A percentile compares a stretch with the other conserved stretches of the same genome.
Conservation (phyloP, 2,329 filamentous ascomycete species). For the Aspergillus floridensis region DNA sequence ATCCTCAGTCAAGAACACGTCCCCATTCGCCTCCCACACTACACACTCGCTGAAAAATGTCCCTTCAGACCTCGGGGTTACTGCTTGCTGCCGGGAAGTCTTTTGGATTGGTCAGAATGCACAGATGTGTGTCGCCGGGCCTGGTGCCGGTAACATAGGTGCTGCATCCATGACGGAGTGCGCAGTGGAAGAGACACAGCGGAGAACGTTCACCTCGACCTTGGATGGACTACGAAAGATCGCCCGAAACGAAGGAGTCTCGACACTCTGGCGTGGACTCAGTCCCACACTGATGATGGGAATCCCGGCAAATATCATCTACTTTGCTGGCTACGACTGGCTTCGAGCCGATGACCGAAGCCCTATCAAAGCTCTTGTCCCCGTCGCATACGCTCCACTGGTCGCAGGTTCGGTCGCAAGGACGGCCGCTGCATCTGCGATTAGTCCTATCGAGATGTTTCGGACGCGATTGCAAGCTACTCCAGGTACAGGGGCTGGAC, state of each 20-base stretch:
- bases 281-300: constrained; percentile 95
- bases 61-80: constrained; percentile 83
- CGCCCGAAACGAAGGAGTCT: constrained; percentile 82
- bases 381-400: constrained; percentile 74
- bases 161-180: constrained; percentile 61
- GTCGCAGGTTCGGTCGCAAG: constrained; percentile 76
- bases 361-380: constrained; percentile 63
- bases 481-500: constrained; percentile 55
- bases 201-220: constrained; percentile 82
- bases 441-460: constrained; percentile 92
- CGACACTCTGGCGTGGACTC: constrained; percentile 85
- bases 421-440: constrained; percentile 74
- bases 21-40: constrained; percentile 53
- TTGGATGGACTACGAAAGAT: constrained; percentile 93
- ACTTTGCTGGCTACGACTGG: constrained; percentile 98
- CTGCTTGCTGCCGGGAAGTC: constrained; percentile 91
- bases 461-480: constrained; percentile 87
- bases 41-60: constrained; percentile 61
- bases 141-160: constrained; percentile 39
- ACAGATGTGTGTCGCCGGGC: constrained; percentile 73
- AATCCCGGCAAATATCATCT: constrained; percentile 93
- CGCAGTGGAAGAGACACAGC: constrained; percentile 81
- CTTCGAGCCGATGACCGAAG: constrained; percentile 71
- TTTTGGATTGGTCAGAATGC: constrained; percentile 90
- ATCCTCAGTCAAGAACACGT: constrained; percentile 54